These are phyloP conservation scores for Piloderma croceum DNA, from an alignment of 768 basidiomycete genomes.

Conservation along the genomic window DNA sequence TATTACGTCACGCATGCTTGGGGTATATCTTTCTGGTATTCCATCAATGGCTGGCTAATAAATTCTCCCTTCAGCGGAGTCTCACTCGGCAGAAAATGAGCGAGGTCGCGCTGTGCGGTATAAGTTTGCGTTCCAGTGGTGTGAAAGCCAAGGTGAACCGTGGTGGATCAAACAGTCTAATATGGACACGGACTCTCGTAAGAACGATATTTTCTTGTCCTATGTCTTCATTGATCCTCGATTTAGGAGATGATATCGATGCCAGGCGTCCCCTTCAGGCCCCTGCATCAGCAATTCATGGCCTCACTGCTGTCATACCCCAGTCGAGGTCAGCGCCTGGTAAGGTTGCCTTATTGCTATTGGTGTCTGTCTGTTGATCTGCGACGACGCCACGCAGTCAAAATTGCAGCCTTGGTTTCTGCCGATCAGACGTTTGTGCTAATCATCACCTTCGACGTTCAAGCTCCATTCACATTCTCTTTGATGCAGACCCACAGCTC, in stretches of 20 bases:
- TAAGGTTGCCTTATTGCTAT: too few species aligned
- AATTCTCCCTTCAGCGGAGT: constrained; percentile 47
- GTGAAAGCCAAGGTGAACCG: constrained; percentile 57
- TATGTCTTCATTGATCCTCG: neutral
- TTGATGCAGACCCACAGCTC: too few species aligned
- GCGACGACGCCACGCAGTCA: constrained; percentile 1
- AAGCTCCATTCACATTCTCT: too few species aligned
- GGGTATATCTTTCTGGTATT: constrained; percentile 36
- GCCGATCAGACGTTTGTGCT: too few species aligned
- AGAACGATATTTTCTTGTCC: constrained; percentile 8
- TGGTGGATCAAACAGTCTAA: too few species aligned
- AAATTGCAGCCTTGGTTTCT: neutral
- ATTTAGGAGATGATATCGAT: neutral
- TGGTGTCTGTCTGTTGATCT: neutral
- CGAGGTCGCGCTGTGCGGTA: constrained; percentile 59
- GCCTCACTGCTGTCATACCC: neutral
- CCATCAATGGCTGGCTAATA: neutral
- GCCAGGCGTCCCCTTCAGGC: constrained; percentile 48
- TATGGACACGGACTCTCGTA: too few species aligned
- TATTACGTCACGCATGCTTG: constrained; percentile 69
- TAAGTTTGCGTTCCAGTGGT: constrained; percentile 86
- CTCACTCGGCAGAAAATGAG: constrained; percentile 43
- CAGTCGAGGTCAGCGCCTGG: neutral
- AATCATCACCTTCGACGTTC: too few species aligned
- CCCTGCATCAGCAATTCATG: constrained; percentile 4